Percentiles rank a stretch among this genome's conserved stretches.
These are phyloP conservation scores for Pythium insidiosum DNA, from an alignment of 352 stramenopile genomes.

Conservation along the genomic window DNA sequence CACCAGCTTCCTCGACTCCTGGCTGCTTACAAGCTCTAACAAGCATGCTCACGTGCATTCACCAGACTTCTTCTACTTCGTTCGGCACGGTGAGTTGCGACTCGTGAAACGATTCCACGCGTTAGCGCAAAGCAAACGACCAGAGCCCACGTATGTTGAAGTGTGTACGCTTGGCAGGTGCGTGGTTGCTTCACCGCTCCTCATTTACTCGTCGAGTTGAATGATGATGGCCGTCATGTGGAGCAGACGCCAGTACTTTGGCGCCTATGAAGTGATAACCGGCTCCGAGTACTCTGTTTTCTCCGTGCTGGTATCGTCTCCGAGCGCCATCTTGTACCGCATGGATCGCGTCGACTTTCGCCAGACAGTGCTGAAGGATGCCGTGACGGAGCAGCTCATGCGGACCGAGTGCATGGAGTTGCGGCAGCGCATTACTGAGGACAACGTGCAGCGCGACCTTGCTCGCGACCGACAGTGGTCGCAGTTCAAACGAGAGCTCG, in stretches of 20 bases:
- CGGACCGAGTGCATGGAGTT: conserved; percentile 31
- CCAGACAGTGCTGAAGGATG: conserved; percentile 51
- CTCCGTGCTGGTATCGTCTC: conserved; percentile 55
- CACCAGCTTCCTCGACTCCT: neutral
- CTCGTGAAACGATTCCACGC: conserved; percentile 43
- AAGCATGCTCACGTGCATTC: neutral
- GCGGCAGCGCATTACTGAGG: conserved; percentile 24
- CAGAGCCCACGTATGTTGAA: no score
- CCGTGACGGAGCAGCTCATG: conserved; percentile 33
- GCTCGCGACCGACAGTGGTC: conserved; percentile 32
- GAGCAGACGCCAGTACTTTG: conserved; percentile 50
- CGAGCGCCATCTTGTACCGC: conserved; percentile 46
- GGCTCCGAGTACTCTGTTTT: conserved; percentile 31
- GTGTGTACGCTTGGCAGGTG: conserved; percentile 46
- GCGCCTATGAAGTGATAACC: conserved; percentile 40
- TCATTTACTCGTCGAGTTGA: conserved; percentile 1
- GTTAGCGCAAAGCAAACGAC: no score
- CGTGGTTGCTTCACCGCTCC: neutral
- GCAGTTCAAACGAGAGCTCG: conserved; percentile 41
- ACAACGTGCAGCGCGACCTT: conserved; percentile 40
- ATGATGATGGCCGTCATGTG: no score
- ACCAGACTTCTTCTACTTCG: conserved; percentile 51
- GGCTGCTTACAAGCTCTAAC: neutral
- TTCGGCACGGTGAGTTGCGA: conserved; percentile 55
- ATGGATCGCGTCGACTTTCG: conserved; percentile 65